Base-by-base conservation (phyloP, 345 rosid genomes). In the Salix viminalis region DNA sequence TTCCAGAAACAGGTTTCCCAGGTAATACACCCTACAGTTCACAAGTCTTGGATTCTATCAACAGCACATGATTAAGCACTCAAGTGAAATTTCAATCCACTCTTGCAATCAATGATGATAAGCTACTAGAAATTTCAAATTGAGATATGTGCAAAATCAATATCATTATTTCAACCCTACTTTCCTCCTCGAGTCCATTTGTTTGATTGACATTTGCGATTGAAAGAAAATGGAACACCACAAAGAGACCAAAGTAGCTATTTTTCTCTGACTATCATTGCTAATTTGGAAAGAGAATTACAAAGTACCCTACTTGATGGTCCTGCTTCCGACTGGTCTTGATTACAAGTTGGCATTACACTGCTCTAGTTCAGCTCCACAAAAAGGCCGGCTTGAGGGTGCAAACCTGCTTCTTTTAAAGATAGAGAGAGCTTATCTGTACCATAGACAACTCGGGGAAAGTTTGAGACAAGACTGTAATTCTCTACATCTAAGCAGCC, bases 371-470 rank as follows among this genome's bases (percentile, higher is more conserved):
- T 89, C 73, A 89, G 82, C 94, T 96, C 98, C 79, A 96, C 94
- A 73, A 94, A 96, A 78, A 96, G 98, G 85, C 98, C 92, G 71
- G 96, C 99, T 84, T 94, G 98, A 76, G 99, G 99, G 89, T 96
- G 93, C 85, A 96, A 87, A 73, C 99, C 98, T 28, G 96, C 90
- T 50, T 94, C 98, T 82, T 94, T 89, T 72, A 96, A 76, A 44
- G 93, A 80, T 84, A 87, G 56, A 0, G 87, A 79, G 58, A 83
- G 82, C 87, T 90, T 92, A 52, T 91, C 98, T 44, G 84, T 65
- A 52, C 93, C 97, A n/a, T 90, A 90, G 12, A 88, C 87, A 32
- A 83, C 84, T 26, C 99, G 88, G 4, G 99, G 99, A 62, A 94
- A 94, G 88, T 92, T 94, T 32, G 98, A 92, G 18, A 96, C 90